Evolutionary conservation across 148 eudicot species (phyloP), one percentile per base, ranked within the genome.

Genomic region (Silene latifolia): DNA sequence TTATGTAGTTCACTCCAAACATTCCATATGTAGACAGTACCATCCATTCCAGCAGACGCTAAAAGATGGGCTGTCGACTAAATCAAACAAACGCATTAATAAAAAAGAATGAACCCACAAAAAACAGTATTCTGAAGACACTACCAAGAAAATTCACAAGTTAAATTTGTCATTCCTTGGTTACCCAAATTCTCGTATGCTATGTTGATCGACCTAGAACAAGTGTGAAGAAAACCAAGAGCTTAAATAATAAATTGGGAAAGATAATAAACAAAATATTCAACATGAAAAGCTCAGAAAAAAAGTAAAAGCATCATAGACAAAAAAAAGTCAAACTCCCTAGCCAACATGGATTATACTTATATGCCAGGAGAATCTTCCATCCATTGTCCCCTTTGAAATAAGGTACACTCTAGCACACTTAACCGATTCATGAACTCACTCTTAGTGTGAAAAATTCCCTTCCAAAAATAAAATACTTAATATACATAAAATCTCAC

Each of bases 1-100:
- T 90, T 90, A 21, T 90, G 74, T 69, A 71, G 84, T 81, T 73
- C 81, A 69, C 84, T 86, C 98, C 97, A 95, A 48, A 87, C 96
- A 79, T 88, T 92, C 98, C 98, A 95, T 82, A 92, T 83, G 79
- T 78, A 80, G 63, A 95, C 81, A 32, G 79, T 79, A 42, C 88
- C 82, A 86, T 95, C 98, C 96, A 95, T 90, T 69, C 96, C 93
- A 77, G 96, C 91, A 85, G 98, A 95, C 74, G 97, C 97, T 76
- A 95, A 93, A 74, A 95, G 97, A 80, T 95, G 98, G 81, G 93
- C 97, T 95, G 98, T 54, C 81, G 53, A 67, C 89, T 88, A 88
- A 77, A 75, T 58, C 73, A 21, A 70, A 79, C 69, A 65, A 80
- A 82, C 53, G 77, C n/a, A 86, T 88, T 71, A 90, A 84, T 77